Conservation (phyloP, 2,329 filamentous ascomycete genomes). For the Ciborinia camelliae region DNA sequence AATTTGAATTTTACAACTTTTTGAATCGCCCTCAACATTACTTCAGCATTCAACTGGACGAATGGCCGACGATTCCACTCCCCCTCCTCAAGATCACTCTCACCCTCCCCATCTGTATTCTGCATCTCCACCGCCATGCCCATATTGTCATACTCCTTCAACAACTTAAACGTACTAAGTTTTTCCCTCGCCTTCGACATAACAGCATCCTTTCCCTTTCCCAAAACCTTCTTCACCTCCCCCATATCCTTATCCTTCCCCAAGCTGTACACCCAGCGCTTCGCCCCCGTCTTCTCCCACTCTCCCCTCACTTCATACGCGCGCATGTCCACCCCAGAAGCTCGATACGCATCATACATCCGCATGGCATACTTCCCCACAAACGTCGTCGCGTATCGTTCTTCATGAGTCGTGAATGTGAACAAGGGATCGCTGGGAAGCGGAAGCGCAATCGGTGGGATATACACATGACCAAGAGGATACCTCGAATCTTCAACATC, state of each 20-base stretch:
- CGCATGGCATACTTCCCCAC: neutral
- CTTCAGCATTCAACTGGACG: neutral
- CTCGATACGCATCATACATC: slow-evolving; percentile 7
- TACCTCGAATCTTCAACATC: neutral
- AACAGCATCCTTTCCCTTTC: neutral
- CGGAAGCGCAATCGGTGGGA: neutral
- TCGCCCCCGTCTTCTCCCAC: slow-evolving; percentile 1
- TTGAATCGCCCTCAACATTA: neutral
- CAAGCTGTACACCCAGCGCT: slow-evolving; percentile 1
- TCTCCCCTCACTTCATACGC: neutral
- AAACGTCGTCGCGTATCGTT: neutral
- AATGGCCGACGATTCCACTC: neutral
- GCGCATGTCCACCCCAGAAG: neutral
- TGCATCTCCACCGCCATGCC: neutral
- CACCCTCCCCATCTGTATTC: neutral
- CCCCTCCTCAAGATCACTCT: neutral
- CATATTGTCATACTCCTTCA: slow-evolving; percentile 1
- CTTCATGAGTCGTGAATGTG: neutral
- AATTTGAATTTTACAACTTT: neutral
- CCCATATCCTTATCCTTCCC: neutral
- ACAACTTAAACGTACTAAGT: neutral
- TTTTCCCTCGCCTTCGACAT: neutral
- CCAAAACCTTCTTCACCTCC: neutral
- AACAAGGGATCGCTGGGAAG: neutral
- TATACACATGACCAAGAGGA: slow-evolving; percentile 12